Conservation (phyloP, 2,329 filamentous ascomycete genomes). For the Aspergillus versicolor region DNA sequence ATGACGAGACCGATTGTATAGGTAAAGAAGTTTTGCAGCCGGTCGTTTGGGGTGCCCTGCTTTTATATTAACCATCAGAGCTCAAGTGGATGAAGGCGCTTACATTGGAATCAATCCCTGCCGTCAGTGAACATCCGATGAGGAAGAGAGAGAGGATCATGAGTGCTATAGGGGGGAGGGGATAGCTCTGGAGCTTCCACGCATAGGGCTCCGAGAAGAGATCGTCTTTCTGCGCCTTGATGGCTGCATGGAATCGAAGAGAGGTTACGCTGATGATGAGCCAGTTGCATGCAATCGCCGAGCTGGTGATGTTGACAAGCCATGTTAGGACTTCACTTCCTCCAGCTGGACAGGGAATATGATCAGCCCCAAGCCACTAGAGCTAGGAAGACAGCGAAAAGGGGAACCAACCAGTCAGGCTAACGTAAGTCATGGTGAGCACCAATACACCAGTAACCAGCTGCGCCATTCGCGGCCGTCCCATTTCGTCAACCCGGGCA, state of each 20-base stretch:
- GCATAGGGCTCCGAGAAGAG: constrained; percentile 29
- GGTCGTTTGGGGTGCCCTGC: background rate
- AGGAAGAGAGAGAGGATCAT: background rate
- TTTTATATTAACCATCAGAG: background rate
- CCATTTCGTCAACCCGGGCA: constrained; percentile 28
- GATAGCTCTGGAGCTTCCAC: constrained; percentile 30
- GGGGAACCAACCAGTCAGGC: constrained; percentile 23
- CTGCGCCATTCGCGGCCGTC: constrained; percentile 31
- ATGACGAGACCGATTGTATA: constrained; percentile 9
- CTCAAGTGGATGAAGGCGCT: no score
- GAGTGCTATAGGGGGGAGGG: constrained; percentile 22
- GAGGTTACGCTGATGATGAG: constrained; percentile 33
- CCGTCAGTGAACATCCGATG: constrained; percentile 4
- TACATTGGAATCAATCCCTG: constrained; percentile 1
- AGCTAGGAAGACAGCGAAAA: background rate
- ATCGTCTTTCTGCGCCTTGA: constrained; percentile 17
- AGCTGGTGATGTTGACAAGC: constrained; percentile 27
- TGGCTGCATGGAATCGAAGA: constrained; percentile 31
- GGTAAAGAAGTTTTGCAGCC: constrained; percentile 8
- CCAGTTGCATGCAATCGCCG: constrained; percentile 36
- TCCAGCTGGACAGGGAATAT: background rate
- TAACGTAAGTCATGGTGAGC: constrained; percentile 31
- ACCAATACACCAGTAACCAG: constrained; percentile 26
- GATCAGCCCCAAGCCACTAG: background rate
- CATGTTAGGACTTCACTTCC: constrained; percentile 11